Evolutionary conservation across 2,329 filamentous ascomycete species (phyloP).

Genomic region (Aspergillus fructus): DNA sequence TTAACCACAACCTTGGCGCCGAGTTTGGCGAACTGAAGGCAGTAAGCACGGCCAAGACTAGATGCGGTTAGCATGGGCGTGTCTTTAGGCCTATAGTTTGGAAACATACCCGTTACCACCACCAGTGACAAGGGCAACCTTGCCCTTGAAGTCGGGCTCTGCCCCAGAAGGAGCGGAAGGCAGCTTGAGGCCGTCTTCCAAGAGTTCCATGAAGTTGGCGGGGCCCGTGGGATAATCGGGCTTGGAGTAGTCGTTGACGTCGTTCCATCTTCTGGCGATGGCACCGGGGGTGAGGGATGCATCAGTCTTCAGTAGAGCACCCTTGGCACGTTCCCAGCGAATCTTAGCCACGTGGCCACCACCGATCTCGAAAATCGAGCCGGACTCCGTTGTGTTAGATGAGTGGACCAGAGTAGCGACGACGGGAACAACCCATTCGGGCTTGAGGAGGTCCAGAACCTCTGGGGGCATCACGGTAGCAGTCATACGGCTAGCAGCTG

Average conservation of each 20-base stretch:
- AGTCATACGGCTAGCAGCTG: conserved; percentile 91
- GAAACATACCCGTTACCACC: conserved; percentile 71
- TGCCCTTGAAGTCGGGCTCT: conserved; percentile 76
- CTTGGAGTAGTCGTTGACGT: conserved; percentile 81
- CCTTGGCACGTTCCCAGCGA: conserved; percentile 89
- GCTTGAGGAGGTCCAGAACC: conserved; percentile 78
- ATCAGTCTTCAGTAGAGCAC: conserved; percentile 86
- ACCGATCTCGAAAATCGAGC: conserved; percentile 89
- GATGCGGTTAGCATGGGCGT: conserved; percentile 19
- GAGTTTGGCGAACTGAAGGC: conserved; percentile 79
- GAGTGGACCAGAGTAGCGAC: conserved; percentile 87
- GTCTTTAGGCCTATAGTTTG: neutral
- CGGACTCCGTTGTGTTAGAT: conserved; percentile 77
- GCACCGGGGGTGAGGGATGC: conserved; percentile 83
- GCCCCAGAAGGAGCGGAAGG: conserved; percentile 69
- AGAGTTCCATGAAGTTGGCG: conserved; percentile 81
- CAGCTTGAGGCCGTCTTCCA: conserved; percentile 80
- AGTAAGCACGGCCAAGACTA: conserved; percentile 86
- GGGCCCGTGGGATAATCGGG: conserved; percentile 80
- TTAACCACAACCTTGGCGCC: conserved; percentile 90
- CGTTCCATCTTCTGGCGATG: conserved; percentile 83
- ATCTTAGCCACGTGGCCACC: conserved; percentile 91
- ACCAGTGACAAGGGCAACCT: conserved; percentile 83
- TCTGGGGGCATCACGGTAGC: conserved; percentile 95
- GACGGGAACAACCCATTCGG: conserved; percentile 91